phyloP scores from a whole-genome alignment of 768 basidiomycete genomes.

The Pulveroboletus sp. region DNA sequence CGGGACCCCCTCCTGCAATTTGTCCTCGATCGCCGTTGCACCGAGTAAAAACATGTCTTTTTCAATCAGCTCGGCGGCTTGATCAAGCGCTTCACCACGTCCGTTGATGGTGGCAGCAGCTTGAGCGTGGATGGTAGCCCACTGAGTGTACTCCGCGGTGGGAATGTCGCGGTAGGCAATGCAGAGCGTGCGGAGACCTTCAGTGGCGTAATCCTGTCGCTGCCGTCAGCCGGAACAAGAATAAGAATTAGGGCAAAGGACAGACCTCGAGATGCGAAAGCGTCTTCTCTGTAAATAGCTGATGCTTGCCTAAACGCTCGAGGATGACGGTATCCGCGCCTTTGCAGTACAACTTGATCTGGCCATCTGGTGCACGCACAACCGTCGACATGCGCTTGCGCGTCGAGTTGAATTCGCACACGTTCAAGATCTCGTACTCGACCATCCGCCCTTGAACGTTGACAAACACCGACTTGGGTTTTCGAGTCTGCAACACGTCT shows the following conservation, averaged over 20 bases:
- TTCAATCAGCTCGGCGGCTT: constrained; percentile 93
- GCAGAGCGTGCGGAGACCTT: constrained; percentile 95
- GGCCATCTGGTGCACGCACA: constrained; percentile 80
- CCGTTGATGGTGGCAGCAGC: constrained; percentile 95
- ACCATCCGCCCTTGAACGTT: constrained; percentile 64
- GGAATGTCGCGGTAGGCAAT: constrained; percentile 91
- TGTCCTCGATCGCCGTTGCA: constrained; percentile 98
- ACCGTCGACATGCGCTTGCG: constrained; percentile 98
- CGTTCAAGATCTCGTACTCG: constrained; percentile 90
- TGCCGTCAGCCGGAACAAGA: not conserved
- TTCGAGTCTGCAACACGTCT: constrained; percentile 64
- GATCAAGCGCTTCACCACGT: constrained; percentile 90
- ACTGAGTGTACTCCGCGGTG: constrained; percentile 84
- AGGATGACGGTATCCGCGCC: constrained; percentile 98
- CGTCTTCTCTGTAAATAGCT: constrained; percentile 82
- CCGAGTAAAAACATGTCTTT: constrained; percentile 89
- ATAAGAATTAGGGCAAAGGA: not conserved
- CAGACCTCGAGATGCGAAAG: constrained; percentile 83
- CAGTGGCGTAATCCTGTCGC: constrained; percentile 87
- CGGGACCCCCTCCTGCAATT: constrained; percentile 96
- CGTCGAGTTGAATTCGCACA: constrained; percentile 98
- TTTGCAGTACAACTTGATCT: constrained; percentile 93
- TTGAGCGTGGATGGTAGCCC: constrained; percentile 83
- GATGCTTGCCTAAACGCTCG: constrained; percentile 83
- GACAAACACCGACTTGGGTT: constrained; percentile 93